Evolutionary conservation across 805 yeast species (phyloP).

Genomic region (Nakazawaea molendinolei): DNA sequence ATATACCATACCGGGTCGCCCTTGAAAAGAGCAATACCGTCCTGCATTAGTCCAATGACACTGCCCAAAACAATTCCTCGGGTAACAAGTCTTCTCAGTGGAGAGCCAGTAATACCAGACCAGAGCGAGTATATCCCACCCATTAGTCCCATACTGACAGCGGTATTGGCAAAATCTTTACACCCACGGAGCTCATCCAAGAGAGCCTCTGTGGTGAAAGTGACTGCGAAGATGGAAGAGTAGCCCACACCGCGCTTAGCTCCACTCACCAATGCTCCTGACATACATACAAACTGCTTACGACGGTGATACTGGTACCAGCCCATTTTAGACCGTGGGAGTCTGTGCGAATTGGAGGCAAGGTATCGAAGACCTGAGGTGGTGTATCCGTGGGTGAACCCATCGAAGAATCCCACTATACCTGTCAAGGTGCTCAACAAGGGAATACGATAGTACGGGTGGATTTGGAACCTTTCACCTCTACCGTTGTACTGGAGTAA

Average conservation of each 20-base stretch:
- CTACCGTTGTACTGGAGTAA: slow-evolving; percentile 8
- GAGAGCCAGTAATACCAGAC: slow-evolving; percentile 35
- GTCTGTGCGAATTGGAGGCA: slow-evolving; percentile 76
- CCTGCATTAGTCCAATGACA: slow-evolving; percentile 60
- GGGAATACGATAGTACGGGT: slow-evolving; percentile 38
- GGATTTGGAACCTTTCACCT: slow-evolving; percentile 41
- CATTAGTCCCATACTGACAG: slow-evolving; percentile 44
- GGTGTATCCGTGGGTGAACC: slow-evolving; percentile 55
- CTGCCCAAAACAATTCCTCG: slow-evolving; percentile 57
- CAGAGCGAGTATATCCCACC: slow-evolving; percentile 47
- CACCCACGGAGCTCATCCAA: slow-evolving; percentile 48
- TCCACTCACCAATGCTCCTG: slow-evolving; percentile 46
- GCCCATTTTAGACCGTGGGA: slow-evolving; percentile 72
- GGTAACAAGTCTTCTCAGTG: slow-evolving; percentile 33
- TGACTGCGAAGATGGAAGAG: slow-evolving; percentile 36
- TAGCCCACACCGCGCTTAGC: slow-evolving; percentile 34
- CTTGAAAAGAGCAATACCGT: slow-evolving; percentile 45
- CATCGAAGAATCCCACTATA: slow-evolving; percentile 41
- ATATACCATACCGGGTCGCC: slow-evolving; percentile 68
- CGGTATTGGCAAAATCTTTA: slow-evolving; percentile 57
- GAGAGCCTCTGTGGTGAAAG: slow-evolving; percentile 56
- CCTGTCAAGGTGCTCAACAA: slow-evolving; percentile 33
- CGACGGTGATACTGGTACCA: slow-evolving; percentile 87
- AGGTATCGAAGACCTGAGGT: slow-evolving; percentile 51
- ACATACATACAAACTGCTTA: slow-evolving; percentile 67